Evolutionary conservation across 2,329 filamentous ascomycete genomes (phyloP), one percentile per base, ranked within the genome.

Genomic region (Aspergillus fijiensis): DNA sequence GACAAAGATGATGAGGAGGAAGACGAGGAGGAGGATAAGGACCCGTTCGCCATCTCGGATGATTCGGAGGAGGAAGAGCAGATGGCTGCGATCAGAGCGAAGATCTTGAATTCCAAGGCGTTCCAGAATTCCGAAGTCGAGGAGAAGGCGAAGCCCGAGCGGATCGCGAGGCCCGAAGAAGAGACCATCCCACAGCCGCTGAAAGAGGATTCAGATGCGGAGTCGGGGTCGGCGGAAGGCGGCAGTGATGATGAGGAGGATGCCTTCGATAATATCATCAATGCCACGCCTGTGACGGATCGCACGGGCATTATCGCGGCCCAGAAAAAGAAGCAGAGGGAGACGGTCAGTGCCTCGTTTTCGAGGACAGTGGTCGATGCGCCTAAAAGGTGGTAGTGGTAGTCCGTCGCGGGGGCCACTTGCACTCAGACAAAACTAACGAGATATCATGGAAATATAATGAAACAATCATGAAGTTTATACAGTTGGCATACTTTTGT

Each of bases 201-300:
- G 10, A 81, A 84, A 1, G 61, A 67, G 50, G 89, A 91, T 59
- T 85, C 86, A 0, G 87, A 91, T 56, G 84, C 84, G 2, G 86
- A 89, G 70, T 87, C 89, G 1, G 90, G 90, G 61, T 91, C 88
- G 3, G 89, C 92, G 69, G 72, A 42, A 35, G 65, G 72, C 19
- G 83, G 80, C 27, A 45, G 39, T 45, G 39, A 45, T 51, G 60
- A 61, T 10, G 86, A 82, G 1, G 84, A 87, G 16, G 89, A 95
- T 57, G 89, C 90, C 51, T 96, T 98, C 71, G 94, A 98, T 71
- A 89, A 89, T 66, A 96, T 99, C 75, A 96, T 97, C 71, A 87
- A 93, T 67, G 94, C 95, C 0, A 94, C 91, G 3, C 92, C 92
- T 0, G 86, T 96, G 19, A 97, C 93, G 0, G 94, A 97, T 73